These are phyloP conservation scores for Hibiscus tridactylites DNA, from an alignment of 345 rosid genomes.

Conservation along the genomic window DNA sequence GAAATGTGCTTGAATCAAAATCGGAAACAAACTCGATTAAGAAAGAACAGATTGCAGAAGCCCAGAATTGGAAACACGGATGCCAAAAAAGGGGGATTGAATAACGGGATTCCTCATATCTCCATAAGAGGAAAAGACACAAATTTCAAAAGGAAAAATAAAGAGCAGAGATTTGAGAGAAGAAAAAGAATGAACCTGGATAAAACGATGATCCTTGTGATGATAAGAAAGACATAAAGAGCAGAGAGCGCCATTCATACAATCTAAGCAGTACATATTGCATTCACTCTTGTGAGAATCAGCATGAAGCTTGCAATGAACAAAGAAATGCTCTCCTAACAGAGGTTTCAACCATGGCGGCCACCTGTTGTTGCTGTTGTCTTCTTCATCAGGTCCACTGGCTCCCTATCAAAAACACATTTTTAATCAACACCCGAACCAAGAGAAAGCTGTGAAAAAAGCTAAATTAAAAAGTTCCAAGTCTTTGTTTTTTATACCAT, in stretches of 20 bases:
- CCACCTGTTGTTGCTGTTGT: slow-evolving; percentile 46
- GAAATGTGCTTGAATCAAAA: background rate
- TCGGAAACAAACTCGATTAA: background rate
- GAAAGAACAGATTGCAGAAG: background rate
- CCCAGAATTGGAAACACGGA: slow-evolving; percentile 9
- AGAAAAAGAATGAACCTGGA: slow-evolving; percentile 53
- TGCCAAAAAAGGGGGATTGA: slow-evolving; percentile 1
- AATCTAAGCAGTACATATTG: slow-evolving; percentile 96
- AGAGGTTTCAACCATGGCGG: slow-evolving; percentile 84
- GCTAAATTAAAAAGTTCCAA: background rate
- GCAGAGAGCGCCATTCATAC: slow-evolving; percentile 74
- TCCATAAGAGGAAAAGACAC: slow-evolving; percentile 8
- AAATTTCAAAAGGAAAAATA: background rate
- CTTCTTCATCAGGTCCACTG: slow-evolving; percentile 58
- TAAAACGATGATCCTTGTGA: slow-evolving; percentile 71
- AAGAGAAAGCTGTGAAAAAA: background rate
- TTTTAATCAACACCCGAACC: slow-evolving; percentile 7
- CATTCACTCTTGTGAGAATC: slow-evolving; percentile 95
- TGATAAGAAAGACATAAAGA: slow-evolving; percentile 66
- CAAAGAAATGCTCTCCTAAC: slow-evolving; percentile 70
- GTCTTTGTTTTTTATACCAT: slow-evolving; percentile 33
- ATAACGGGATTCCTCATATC: slow-evolving; percentile 1
- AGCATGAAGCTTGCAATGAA: slow-evolving; percentile 73
- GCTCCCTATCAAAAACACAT: slow-evolving; percentile 37
- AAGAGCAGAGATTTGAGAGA: background rate